Base-by-base conservation (phyloP, 176 grass and related monocot genomes). In the Raddia guianensis region DNA sequence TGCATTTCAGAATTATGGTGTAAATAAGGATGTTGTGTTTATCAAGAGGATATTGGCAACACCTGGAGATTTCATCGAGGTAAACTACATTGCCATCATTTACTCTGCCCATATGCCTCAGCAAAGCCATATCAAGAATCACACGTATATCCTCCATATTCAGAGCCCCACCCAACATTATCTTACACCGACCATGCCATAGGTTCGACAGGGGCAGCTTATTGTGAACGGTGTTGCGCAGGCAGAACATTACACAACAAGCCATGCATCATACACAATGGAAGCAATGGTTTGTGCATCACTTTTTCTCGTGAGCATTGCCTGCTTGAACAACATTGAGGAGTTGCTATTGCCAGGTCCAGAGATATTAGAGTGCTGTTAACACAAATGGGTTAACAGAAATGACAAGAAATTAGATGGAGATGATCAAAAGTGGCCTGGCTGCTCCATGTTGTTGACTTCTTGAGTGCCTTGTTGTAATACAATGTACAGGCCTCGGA, bases 381-480 rank as follows among this genome's bases (percentile, higher is more conserved):
- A 65, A 84, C 82, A 76, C 68, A 63, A 81, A 81, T 15, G 20
- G 47, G 77, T 86, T 75, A 86, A 68, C 71, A 67, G 49, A 78
- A 14, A 46, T 74, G 68, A 68, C 14, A 14, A 77, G 74, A 67
- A 60, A 68, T 60, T 50, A 43, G 50, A 83, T 84, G 75, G 66
- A 50, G 81, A 80, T 52, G 86, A 79, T 58, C 81, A 70, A 84
- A 84, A 68, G 75, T 84, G 86, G 86, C 77, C 82, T 88, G 86
- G 86, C 81, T 88, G 86, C 86, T 88, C 81, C 63, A 73, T 88
- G 86, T 88, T 88, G 86, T 88, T 88, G 86, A 88, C 86, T 79
- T 88, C 69, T 74, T 84, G 86, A 88, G 75, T 88, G 70, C 81
- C 75, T 61, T 5, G 34, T 84, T 88, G 44, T 68, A 79, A 46